Evolutionary conservation across 805 yeast species (phyloP), one percentile per base, ranked within the genome.

Genomic region (Teunomyces gatunensis): DNA sequence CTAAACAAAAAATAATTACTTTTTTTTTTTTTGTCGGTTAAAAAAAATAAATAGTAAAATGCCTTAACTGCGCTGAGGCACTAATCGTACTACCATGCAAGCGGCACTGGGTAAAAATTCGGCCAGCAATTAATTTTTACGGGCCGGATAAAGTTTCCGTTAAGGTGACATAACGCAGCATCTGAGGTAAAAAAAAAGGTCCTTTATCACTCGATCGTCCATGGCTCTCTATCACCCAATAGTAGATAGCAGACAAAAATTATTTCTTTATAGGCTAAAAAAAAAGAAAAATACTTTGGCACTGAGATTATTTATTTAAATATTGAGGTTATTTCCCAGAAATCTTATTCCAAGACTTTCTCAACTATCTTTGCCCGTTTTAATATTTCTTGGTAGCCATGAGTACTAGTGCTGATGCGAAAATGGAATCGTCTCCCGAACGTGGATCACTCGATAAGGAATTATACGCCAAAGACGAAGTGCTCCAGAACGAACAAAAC

Each of bases 401-500:
- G 40, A 37, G 40, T 6, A 11, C 40, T 37, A 37, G 5, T 27
- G 23, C 25, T 23, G 40, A 37, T 10, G 40, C 23, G 29, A 37
- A 21, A 5, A n/a, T 23, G 13, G 40, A 12, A 12, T 9, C 28
- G 11, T 11, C 28, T 4, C 12, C 29, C 13, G 28, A 37, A 21
- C 28, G 29, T 23, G 25, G 25, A 11, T 37, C 40, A 6, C 40
- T 37, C 9, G 40, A 37, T 5, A 37, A 37, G 29, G 40, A 37
- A 7, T 4, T 29, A 4, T 32, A n/a, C 10, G 10, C 40, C 17
- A 37, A 20, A 18, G 15, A 37, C 28, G 40, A 37, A 12, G 28
- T 23, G 11, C 28, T 37, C 29, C 40, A 37, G 18, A 37, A 37
- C 18, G 40, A 37, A 37, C 40, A 37, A 7, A 37, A 37, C 18